A percentile compares a stretch with the other conserved stretches of the same genome.
These are phyloP conservation scores for Aspergillus nanangensis DNA, from an alignment of 495 filamentous ascomycete genomes.

Conservation along the genomic window DNA sequence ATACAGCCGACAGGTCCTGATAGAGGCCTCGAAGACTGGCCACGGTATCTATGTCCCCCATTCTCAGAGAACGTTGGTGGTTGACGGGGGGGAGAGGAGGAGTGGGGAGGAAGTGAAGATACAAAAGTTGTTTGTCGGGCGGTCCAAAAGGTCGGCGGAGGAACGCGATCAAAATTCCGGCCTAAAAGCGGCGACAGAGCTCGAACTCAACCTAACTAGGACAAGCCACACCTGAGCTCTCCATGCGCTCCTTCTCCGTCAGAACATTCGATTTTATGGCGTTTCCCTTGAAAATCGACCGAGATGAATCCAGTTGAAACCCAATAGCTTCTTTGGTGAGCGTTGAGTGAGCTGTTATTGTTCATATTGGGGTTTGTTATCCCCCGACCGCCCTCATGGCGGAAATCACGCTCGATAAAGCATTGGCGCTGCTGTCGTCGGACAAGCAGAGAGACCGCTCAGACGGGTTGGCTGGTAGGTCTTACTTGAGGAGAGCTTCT, in stretches of 20 bases:
- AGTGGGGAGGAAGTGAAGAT: conserved; percentile 21
- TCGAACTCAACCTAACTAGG: conserved; percentile 5
- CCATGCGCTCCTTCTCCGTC: not conserved
- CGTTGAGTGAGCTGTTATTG: too few relatives aligned
- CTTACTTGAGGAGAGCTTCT: conserved; percentile 5
- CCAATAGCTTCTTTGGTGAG: too few relatives aligned
- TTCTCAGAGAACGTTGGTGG: conserved; percentile 25
- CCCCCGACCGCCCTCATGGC: conserved; percentile 19
- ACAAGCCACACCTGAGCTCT: conserved; percentile 5
- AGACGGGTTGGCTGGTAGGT: conserved; percentile 48
- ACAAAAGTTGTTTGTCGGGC: conserved; percentile 22
- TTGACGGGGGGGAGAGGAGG: conserved; percentile 18
- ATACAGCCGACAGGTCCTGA: conserved; percentile 67
- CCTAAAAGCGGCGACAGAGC: conserved; percentile 17
- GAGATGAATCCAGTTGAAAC: too few relatives aligned
- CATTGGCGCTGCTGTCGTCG: conserved; percentile 40
- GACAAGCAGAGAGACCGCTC: conserved; percentile 50
- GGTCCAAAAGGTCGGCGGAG: conserved; percentile 33
- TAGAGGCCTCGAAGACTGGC: conserved; percentile 71
- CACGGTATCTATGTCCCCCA: conserved; percentile 63
- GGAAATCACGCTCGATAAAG: conserved; percentile 36
- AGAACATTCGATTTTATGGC: too few relatives aligned
- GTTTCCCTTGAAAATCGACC: too few relatives aligned
- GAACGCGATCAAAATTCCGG: conserved; percentile 40
- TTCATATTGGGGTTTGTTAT: not conserved